phyloP scores from a whole-genome alignment of 176 grass and related monocot genomes.

The Tillandsia fasciculata region DNA sequence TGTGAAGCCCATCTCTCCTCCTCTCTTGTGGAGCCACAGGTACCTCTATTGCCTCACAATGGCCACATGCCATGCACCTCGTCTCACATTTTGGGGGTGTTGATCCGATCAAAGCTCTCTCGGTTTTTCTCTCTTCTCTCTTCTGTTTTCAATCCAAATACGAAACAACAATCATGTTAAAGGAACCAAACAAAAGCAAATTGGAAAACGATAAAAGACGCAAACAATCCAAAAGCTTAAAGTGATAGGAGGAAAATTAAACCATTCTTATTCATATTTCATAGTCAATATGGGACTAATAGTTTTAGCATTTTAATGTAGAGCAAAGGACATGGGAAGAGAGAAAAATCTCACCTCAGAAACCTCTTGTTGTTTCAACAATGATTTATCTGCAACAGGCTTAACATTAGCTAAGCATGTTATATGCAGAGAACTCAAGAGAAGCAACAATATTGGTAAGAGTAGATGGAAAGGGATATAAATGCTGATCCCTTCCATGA shows the following conservation, averaged over 20 bases:
- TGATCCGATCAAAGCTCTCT: constrained; percentile 62
- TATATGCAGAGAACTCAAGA: constrained; percentile 19
- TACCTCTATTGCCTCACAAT: constrained; percentile 72
- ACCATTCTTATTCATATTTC: too few species aligned
- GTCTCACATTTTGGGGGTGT: constrained; percentile 69
- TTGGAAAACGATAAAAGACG: too few species aligned
- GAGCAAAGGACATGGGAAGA: neutral
- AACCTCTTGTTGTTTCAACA: neutral
- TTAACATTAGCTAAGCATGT: constrained; percentile 28
- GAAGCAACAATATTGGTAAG: constrained; percentile 5
- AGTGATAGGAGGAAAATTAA: too few species aligned
- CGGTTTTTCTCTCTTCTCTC: constrained; percentile 18
- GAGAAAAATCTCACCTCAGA: neutral
- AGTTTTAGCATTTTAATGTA: too few species aligned
- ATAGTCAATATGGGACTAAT: too few species aligned
- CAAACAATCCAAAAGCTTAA: too few species aligned
- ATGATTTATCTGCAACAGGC: constrained; percentile 5
- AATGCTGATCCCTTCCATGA: constrained; percentile 21
- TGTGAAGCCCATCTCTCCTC: neutral
- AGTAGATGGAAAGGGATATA: constrained; percentile 16
- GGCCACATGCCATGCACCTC: constrained; percentile 66
- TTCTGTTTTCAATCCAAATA: neutral
- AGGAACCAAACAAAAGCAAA: neutral
- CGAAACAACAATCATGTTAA: neutral
- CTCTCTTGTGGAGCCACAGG: constrained; percentile 46